These are phyloP conservation scores for Tetrapisispora arboricola DNA, from an alignment of 805 yeast genomes.

Conservation along the genomic window DNA sequence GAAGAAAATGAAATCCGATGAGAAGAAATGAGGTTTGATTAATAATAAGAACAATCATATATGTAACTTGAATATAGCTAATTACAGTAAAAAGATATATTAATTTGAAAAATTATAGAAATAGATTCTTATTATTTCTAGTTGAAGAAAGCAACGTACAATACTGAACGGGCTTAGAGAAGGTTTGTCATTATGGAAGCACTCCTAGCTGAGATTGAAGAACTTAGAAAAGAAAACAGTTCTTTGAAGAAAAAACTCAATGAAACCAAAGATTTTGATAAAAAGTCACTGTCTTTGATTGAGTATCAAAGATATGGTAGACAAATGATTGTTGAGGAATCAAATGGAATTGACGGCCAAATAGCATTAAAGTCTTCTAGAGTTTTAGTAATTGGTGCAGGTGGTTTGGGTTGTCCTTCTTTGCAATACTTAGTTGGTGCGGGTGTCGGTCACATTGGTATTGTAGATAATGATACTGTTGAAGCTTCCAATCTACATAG, in stretches of 20 bases:
- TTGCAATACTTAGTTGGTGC: constrained; percentile 75
- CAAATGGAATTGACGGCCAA: constrained; percentile 48
- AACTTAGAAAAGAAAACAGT: constrained; percentile 22
- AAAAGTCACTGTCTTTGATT: constrained; percentile 34
- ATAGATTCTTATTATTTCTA: too few relatives aligned
- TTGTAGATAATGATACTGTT: constrained; percentile 78
- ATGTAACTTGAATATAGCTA: too few relatives aligned
- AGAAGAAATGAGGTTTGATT: too few relatives aligned
- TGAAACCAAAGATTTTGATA: not conserved
- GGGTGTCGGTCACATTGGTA: constrained; percentile 78
- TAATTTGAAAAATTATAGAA: too few relatives aligned
- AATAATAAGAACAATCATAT: too few relatives aligned
- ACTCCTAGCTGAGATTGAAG: constrained; percentile 15
- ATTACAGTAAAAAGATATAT: too few relatives aligned
- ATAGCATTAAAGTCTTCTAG: constrained; percentile 43
- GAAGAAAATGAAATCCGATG: too few relatives aligned
- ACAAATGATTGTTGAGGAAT: constrained; percentile 84
- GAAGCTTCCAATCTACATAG: constrained; percentile 82
- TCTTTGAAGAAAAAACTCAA: constrained; percentile 11
- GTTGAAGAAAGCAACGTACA: too few relatives aligned
- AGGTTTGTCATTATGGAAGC: not conserved
- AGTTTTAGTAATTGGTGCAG: constrained; percentile 85
- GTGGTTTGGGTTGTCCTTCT: constrained; percentile 94
- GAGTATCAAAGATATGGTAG: constrained; percentile 86
- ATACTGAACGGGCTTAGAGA: not conserved